These are phyloP conservation scores for Calonectria fujianensis DNA, from an alignment of 2,329 filamentous ascomycete species.

Conservation along the genomic window DNA sequence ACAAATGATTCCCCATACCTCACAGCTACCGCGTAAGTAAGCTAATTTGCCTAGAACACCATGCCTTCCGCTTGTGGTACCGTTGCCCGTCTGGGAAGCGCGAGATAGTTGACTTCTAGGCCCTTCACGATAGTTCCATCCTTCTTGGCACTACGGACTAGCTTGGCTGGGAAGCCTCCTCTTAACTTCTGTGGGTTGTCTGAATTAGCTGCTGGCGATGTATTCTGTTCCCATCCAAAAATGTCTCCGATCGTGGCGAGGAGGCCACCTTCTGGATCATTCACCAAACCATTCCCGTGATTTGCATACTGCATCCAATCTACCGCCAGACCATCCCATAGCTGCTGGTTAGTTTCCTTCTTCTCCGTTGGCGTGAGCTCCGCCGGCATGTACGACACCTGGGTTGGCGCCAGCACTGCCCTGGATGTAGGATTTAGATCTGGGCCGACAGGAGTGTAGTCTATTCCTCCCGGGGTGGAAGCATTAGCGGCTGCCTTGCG, in stretches of 20 bases:
- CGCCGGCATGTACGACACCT: background rate
- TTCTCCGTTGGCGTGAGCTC: background rate
- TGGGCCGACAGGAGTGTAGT: background rate
- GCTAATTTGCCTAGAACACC: no score
- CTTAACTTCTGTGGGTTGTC: background rate
- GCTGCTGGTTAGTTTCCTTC: background rate
- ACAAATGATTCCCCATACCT: no score
- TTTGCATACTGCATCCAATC: background rate
- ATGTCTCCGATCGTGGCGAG: background rate
- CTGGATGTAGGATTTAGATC: background rate
- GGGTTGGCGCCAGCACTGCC: background rate
- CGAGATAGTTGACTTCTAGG: background rate
- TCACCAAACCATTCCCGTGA: background rate
- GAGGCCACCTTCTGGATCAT: background rate
- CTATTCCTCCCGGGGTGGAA: background rate
- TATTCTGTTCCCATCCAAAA: background rate
- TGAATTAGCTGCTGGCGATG: background rate
- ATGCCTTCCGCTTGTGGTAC: background rate
- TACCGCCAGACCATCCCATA: background rate
- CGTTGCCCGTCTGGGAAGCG: background rate
- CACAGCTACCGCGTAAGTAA: no score
- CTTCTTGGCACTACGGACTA: background rate
- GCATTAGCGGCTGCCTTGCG: background rate
- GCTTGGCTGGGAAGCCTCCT: background rate
- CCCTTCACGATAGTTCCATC: background rate